phyloP scores from a whole-genome alignment of 129 eudicot genomes.

The Artemisia tridentata region DNA sequence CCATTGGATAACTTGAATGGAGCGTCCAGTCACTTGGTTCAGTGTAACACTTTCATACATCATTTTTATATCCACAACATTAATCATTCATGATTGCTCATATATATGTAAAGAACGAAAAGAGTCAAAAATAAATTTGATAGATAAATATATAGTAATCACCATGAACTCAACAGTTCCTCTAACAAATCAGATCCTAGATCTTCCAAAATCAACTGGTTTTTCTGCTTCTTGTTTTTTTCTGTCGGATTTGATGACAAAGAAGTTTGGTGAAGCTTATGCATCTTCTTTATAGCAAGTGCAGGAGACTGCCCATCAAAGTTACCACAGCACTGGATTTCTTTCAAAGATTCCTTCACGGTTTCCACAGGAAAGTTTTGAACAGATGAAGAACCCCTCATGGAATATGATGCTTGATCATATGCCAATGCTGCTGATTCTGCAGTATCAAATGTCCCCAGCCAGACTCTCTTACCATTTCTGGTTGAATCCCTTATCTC shows the following conservation, averaged over 20 bases:
- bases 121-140: too few relatives aligned
- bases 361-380: slow-evolving; percentile 36
- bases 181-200: slow-evolving; percentile 52
- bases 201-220: slow-evolving; percentile 38
- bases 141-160: background rate
- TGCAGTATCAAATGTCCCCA: slow-evolving; percentile 51
- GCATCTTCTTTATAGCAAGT: slow-evolving; percentile 42
- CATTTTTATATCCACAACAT: background rate
- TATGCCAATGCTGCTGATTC: slow-evolving; percentile 56
- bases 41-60: background rate
- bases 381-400: slow-evolving; percentile 37
- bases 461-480: slow-evolving; percentile 51
- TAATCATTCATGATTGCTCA: too few relatives aligned
- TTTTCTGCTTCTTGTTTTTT: slow-evolving; percentile 40
- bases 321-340: slow-evolving; percentile 8
- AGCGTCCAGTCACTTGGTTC: slow-evolving; percentile 1
- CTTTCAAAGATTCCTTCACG: slow-evolving; percentile 39
- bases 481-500: slow-evolving; percentile 45
- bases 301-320: slow-evolving; percentile 42
- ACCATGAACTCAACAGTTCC: slow-evolving; percentile 37
- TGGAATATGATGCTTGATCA: slow-evolving; percentile 49
- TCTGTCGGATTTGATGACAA: slow-evolving; percentile 91
- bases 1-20: background rate
- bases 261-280: slow-evolving; percentile 45
- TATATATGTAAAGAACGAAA: too few relatives aligned